Base-by-base conservation (phyloP, 331 rosid genomes). In the Arachis monticola region DNA sequence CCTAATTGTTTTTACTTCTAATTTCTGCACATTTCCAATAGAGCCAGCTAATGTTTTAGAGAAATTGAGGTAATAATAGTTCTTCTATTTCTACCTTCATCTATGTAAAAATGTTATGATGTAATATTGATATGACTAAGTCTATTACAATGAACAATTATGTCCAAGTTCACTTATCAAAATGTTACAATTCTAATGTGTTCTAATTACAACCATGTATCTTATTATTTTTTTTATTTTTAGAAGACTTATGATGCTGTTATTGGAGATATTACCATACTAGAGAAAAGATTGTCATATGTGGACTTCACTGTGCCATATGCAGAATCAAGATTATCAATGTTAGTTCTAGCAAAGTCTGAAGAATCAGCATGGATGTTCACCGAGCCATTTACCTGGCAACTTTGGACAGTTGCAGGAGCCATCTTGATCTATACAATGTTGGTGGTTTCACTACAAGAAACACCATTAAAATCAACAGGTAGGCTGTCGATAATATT, bases 281-380 rank as follows among this genome's bases (percentile, higher is more conserved):
- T 17, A 17, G 22, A 17, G 22, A 17, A 17, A 17, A 17, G 22
- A 17, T 17, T 17, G 22, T 17, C 22, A 17, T 17, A 17, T 17
- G 22, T 17, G 22, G 22, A 17, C 22, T 17, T 17, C 22, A 17
- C 22, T 17, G 22, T 17, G 22, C 22, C 94, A 63, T 91, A 85
- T 73, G 69, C 80, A 6, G 91, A 85, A 74, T 87, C 94, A 40
- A 88, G 89, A n/a, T 77, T 91, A 78, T 51, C 92, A 44, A 77
- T 88, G 87, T 53, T 91, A 60, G 89, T 85, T 74, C 84, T 87
- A 6, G 27, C 59, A 17, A 83, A 85, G 57, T 6, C 74, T 13
- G 51, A 64, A 72, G 79, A 69, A 2, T 72, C 87, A 7, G 62
- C 76, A 60, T 87, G 87, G 89, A 72, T 85, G 82, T 91, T 88